Evolutionary conservation across 1,284 basidiomycete species (phyloP).

Genomic region (Entoloma clypeatum): DNA sequence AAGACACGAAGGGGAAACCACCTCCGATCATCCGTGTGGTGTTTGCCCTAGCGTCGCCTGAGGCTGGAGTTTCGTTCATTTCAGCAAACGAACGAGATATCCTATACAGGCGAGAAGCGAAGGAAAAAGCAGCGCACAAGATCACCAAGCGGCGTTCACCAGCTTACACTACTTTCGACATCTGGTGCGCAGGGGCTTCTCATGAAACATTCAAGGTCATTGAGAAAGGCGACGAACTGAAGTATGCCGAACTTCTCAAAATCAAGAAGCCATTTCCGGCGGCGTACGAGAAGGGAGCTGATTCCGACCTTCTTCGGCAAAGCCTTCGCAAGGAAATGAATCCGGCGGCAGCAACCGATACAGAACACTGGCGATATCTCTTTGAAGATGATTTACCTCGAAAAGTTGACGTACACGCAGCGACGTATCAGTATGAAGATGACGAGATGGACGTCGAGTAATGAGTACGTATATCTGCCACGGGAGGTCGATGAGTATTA

Average conservation of each 20-base stretch:
- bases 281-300: slow-evolving; percentile 1
- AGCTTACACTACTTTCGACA: slow-evolving; percentile 18
- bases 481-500: no score
- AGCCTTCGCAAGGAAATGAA: slow-evolving; percentile 5
- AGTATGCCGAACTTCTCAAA: slow-evolving; percentile 5
- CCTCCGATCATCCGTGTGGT: slow-evolving; percentile 24
- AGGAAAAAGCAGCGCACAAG: background rate
- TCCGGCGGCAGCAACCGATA: background rate
- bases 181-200: slow-evolving; percentile 18
- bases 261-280: slow-evolving; percentile 1
- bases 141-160: background rate
- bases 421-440: no score
- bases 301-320: background rate
- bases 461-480: no score
- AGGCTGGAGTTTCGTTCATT: no score
- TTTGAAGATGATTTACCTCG: background rate
- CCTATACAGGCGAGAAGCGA: no score
- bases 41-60: slow-evolving; percentile 21
- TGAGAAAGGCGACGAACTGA: slow-evolving; percentile 3
- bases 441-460: no score
- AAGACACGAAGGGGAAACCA: slow-evolving; percentile 9
- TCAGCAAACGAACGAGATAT: no score
- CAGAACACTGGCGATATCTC: background rate
- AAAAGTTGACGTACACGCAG: no score
- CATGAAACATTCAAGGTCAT: slow-evolving; percentile 9